Evolutionary conservation across 345 rosid genomes (phyloP).

Genomic region (Citrus sp.): DNA sequence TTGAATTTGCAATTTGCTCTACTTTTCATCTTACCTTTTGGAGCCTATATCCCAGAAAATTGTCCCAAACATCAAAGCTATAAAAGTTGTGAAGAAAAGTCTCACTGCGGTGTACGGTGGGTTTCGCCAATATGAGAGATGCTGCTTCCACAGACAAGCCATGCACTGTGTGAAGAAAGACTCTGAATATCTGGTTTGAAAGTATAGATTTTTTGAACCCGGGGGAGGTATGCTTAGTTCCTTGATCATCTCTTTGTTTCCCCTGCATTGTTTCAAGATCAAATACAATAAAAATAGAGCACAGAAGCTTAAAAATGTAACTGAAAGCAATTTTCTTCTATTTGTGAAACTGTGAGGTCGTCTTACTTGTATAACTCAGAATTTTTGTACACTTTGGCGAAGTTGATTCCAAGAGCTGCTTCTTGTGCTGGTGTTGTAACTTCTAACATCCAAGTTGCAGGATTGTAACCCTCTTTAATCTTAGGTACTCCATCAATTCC

Average conservation of each 20-base stretch:
- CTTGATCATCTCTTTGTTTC: conserved; percentile 51
- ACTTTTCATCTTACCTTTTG: conserved; percentile 34
- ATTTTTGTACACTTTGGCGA: conserved; percentile 41
- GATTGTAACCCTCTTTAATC: conserved; percentile 63
- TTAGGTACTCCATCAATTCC: conserved; percentile 46
- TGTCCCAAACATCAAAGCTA: conserved; percentile 63
- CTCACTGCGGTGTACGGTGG: conserved; percentile 49
- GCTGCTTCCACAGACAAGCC: conserved; percentile 72
- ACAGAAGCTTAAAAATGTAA: background rate
- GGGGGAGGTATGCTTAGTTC: conserved; percentile 44
- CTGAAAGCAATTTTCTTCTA: background rate
- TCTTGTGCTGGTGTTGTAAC: conserved; percentile 51
- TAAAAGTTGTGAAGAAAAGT: conserved; percentile 45
- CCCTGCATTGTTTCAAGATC: conserved; percentile 30
- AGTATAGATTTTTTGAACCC: conserved; percentile 43
- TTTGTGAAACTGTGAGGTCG: background rate
- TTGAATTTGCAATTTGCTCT: background rate
- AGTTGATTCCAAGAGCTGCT: conserved; percentile 37
- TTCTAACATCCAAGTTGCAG: conserved; percentile 81
- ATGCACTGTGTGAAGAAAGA: conserved; percentile 41
- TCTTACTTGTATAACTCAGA: conserved; percentile 49
- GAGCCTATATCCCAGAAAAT: conserved; percentile 67
- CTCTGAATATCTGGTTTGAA: conserved; percentile 45
- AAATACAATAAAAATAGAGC: background rate
- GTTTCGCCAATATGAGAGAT: conserved; percentile 65